Evolutionary conservation across 345 rosid genomes (phyloP).

Genomic region (Boechera stricta): DNA sequence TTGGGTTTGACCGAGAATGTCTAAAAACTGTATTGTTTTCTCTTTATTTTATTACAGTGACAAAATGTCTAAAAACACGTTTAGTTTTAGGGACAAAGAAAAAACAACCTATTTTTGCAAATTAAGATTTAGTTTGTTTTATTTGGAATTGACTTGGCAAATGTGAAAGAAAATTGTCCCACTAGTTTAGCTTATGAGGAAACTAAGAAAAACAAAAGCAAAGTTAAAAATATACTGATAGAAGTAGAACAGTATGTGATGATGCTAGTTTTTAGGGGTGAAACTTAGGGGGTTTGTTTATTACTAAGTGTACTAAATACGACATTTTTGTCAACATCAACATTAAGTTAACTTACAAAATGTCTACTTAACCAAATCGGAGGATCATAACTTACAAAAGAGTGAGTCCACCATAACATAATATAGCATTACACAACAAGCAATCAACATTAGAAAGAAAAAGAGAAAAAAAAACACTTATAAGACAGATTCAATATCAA

Average conservation of each 20-base stretch:
- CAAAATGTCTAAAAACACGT: neutral
- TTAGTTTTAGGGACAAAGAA: neutral
- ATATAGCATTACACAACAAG: neutral
- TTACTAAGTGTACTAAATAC: neutral
- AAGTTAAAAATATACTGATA: no score
- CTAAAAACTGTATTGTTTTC: slow-evolving; percentile 2
- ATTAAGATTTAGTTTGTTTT: slow-evolving; percentile 11
- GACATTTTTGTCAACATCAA: no score
- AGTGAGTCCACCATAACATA: neutral
- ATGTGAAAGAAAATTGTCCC: slow-evolving; percentile 27
- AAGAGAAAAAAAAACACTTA: no score
- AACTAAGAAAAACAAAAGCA: slow-evolving; percentile 2
- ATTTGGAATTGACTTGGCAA: slow-evolving; percentile 34
- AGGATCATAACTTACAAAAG: neutral
- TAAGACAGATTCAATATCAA: neutral
- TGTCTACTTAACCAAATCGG: neutral
- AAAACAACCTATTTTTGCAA: slow-evolving; percentile 2
- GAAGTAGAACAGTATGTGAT: slow-evolving; percentile 21
- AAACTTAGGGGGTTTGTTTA: slow-evolving; percentile 23
- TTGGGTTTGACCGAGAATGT: slow-evolving; percentile 40
- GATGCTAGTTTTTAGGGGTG: slow-evolving; percentile 43
- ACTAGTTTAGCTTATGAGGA: slow-evolving; percentile 24
- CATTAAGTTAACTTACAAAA: neutral
- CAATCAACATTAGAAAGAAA: neutral
- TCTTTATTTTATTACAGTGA: slow-evolving; percentile 19